These are phyloP conservation scores for Mucor plumbeus DNA, from an alignment of 371 early-diverging fungal species.

Conservation along the genomic window DNA sequence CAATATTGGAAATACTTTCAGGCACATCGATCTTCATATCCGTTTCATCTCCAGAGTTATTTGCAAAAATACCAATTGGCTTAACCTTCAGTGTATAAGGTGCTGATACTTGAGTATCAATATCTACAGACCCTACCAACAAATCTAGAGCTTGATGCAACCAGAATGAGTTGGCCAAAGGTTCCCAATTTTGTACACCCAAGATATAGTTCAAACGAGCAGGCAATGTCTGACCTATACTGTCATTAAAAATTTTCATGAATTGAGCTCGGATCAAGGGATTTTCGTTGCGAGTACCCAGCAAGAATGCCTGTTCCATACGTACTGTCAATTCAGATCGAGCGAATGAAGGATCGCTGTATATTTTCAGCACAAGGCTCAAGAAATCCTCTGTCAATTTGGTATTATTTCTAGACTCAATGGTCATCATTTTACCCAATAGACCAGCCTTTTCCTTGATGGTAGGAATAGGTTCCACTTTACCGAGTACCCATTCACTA, in stretches of 20 bases:
- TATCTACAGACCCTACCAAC: constrained; percentile 72
- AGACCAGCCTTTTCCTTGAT: constrained; percentile 94
- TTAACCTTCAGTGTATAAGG: constrained; percentile 60
- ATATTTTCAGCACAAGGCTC: constrained; percentile 85
- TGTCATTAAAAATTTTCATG: constrained; percentile 79
- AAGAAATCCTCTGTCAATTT: constrained; percentile 82
- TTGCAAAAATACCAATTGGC: constrained; percentile 50
- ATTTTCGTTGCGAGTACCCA: constrained; percentile 83
- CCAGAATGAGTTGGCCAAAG: constrained; percentile 86
- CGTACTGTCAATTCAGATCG: constrained; percentile 91
- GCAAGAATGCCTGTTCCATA: constrained; percentile 92
- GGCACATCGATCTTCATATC: constrained; percentile 37
- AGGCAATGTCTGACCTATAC: constrained; percentile 69
- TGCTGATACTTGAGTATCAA: constrained; percentile 42
- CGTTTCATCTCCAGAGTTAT: constrained; percentile 14
- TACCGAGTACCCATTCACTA: constrained; percentile 86
- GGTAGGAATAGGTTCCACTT: constrained; percentile 89
- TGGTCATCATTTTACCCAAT: constrained; percentile 87
- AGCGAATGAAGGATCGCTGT: constrained; percentile 78
- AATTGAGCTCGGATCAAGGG: constrained; percentile 83
- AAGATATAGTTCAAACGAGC: constrained; percentile 88
- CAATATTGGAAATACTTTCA: constrained; percentile 39
- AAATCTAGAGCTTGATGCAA: constrained; percentile 90
- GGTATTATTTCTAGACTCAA: constrained; percentile 72
- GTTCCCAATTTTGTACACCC: constrained; percentile 96